Evolutionary conservation across 768 basidiomycete species (phyloP), one percentile per base, ranked within the genome.

Genomic region (Mycena galopus): DNA sequence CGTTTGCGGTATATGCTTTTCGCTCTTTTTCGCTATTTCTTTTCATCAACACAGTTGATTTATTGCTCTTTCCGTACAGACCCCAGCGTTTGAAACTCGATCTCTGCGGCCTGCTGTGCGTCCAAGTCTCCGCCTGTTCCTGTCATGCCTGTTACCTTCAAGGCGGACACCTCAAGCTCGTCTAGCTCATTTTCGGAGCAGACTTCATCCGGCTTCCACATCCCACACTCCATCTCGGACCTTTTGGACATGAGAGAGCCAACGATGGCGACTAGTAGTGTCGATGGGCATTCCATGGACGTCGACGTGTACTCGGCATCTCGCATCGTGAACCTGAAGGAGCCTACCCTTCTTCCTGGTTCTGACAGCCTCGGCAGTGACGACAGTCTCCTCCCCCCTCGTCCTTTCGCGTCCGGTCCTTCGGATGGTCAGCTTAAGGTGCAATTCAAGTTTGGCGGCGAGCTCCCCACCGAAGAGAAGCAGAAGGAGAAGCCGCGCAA

Each of bases 361-460:
- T 82, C 84, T 1, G 84, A 86, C 66, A 76, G 82, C 69, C 73
- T 84, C 70, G 51, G 82, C 76, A 84, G 82, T 62, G 82, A 82
- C 2, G 85, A 85, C 56, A 74, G 60, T 63, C 61, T 79, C 29
- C 78, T 27, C 7, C 77, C 55, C 74, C 78, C 21, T 61, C 76
- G 6, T 71, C 75, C 10, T 82, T 87, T 7, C 62, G 77, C 78
- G 16, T 86, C 87, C 27, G 85, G 82, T 23, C 85, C 86, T 2
- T 92, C 92, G 0, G 85, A 92, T 71, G 94, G 93, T 0, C 85
- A 91, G 72, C 86, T 95, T 55, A 91, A 94, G 72, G 86, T 83
- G 10, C 88, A 90, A 25, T 95, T 95, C 87, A 92, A 87, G 77
- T 95, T 94, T 71, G 93, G 94, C 29, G 93, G 93, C 27, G 76